Evolutionary conservation across 805 yeast species (phyloP), one percentile per base, ranked within the genome.

Genomic region (Starmerella apis): DNA sequence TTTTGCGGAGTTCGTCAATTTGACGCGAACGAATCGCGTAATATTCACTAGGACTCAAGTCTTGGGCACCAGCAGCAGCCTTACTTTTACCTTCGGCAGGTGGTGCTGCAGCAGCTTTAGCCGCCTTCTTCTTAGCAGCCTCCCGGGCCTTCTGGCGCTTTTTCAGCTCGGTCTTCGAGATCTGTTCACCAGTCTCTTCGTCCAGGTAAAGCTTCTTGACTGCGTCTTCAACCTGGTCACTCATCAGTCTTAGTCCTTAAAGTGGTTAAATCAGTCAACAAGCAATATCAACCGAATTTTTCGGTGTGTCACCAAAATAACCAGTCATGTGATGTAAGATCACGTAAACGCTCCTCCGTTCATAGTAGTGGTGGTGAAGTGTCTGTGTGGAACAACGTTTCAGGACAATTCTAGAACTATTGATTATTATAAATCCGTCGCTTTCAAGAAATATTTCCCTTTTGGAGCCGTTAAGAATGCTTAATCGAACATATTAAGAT

Each of bases 101-200:
- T 43, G 72, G 70, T 42, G 72, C 71, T 41, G 66, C 63, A 46
- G 80, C 81, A 59, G 94, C 94, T 75, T 88, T 88, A 61, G 81
- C 94, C 47, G 95, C 95, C 74, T 80, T 86, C 77, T 87, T 86
- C 61, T 83, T 86, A 63, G 86, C 96, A 51, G 77, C 71, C 61
- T 80, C 83, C 69, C 97, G 81, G 58, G 74, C 75, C 77, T 92
- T 92, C 71, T 84, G 86, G 73, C 98, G 83, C 76, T 85, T 86
- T 76, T 90, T 90, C 71, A 90, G 80, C 71, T 90, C 98, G 55
- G 92, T 76, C 74, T 90, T 90, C 64, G 97, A 92, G 43, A 90
- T 95, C 70, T 79, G 84, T 71, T 90, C 98, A 44, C 97, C 97
- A 55, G 97, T 92, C 61, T 72, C 94, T 52, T 87, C 95, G 67